phyloP scores from a whole-genome alignment of 768 basidiomycete species.

The Podaxis sp. region DNA sequence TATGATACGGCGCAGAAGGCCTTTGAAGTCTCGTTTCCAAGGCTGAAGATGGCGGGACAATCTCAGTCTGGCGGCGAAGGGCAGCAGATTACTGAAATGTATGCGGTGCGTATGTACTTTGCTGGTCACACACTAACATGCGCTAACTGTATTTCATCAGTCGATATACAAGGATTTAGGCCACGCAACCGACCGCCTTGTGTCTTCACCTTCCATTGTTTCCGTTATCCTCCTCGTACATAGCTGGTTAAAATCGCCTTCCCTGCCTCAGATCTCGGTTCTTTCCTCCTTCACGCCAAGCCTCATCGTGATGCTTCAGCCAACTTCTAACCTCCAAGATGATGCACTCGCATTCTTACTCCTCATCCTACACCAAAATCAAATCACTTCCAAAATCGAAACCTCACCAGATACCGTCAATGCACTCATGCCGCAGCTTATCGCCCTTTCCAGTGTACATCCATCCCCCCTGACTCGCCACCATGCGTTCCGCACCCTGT shows the following conservation, averaged over 20 bases:
- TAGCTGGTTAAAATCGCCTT: conserved; percentile 11
- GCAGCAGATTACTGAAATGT: neutral
- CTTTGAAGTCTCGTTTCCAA: conserved; percentile 44
- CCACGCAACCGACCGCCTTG: conserved; percentile 14
- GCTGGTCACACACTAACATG: neutral
- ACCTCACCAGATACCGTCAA: conserved; percentile 44
- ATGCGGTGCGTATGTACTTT: conserved; percentile 25
- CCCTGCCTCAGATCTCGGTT: conserved; percentile 16
- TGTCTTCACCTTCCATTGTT: conserved; percentile 25
- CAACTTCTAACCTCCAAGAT: conserved; percentile 48
- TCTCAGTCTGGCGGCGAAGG: neutral
- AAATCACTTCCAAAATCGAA: conserved; percentile 16
- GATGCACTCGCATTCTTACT: conserved; percentile 61
- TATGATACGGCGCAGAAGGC: conserved; percentile 46
- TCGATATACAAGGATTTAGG: conserved; percentile 35
- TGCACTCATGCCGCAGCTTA: conserved; percentile 49
- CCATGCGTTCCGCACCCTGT: conserved; percentile 58
- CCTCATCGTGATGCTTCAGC: conserved; percentile 49
- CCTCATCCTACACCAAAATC: conserved; percentile 26
- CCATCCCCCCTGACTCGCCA: conserved; percentile 58
- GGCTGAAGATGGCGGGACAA: conserved; percentile 23
- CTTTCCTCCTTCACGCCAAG: conserved; percentile 37
- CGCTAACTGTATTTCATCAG: conserved; percentile 22
- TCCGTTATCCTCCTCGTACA: conserved; percentile 40
- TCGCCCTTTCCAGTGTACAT: conserved; percentile 59